phyloP scores from a whole-genome alignment of 768 basidiomycete species.

The Macrocybe gigantea region DNA sequence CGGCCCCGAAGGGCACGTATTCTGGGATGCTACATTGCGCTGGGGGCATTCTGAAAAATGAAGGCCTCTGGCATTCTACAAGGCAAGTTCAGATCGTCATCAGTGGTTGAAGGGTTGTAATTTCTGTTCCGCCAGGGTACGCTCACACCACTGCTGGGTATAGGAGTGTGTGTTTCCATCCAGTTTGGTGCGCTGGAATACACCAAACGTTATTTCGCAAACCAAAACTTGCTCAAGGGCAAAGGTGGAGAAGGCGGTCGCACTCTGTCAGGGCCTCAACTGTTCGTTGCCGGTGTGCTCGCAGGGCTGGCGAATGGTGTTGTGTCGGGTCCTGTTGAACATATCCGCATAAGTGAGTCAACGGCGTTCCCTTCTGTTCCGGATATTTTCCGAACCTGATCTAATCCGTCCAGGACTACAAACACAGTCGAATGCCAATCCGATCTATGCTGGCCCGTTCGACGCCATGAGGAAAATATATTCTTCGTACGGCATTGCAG shows the following conservation, averaged over 20 bases:
- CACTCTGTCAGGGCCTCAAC: slow-evolving; percentile 53
- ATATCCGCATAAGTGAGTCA: slow-evolving; percentile 87
- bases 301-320: slow-evolving; percentile 90
- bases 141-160: slow-evolving; percentile 82
- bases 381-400: slow-evolving; percentile 1
- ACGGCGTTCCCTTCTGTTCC: slow-evolving; percentile 1
- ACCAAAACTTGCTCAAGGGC: slow-evolving; percentile 52
- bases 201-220: slow-evolving; percentile 73
- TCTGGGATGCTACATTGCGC: slow-evolving; percentile 85
- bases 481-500: slow-evolving; percentile 65
- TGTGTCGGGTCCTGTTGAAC: slow-evolving; percentile 95
- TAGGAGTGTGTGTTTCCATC: slow-evolving; percentile 93
- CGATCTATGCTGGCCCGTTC: slow-evolving; percentile 74
- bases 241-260: slow-evolving; percentile 62
- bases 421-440: slow-evolving; percentile 79
- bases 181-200: slow-evolving; percentile 91
- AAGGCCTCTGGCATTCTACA: slow-evolving; percentile 96
- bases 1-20: slow-evolving; percentile 85
- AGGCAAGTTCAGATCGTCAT: slow-evolving; percentile 40
- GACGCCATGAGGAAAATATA: slow-evolving; percentile 88
- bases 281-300: slow-evolving; percentile 70
- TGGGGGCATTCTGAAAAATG: slow-evolving; percentile 82
- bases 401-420: slow-evolving; percentile 64
- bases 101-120: too few species aligned
- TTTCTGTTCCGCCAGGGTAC: slow-evolving; percentile 58